Evolutionary conservation across 768 basidiomycete species (phyloP).

Genomic region (Leccinum uliginosum): DNA sequence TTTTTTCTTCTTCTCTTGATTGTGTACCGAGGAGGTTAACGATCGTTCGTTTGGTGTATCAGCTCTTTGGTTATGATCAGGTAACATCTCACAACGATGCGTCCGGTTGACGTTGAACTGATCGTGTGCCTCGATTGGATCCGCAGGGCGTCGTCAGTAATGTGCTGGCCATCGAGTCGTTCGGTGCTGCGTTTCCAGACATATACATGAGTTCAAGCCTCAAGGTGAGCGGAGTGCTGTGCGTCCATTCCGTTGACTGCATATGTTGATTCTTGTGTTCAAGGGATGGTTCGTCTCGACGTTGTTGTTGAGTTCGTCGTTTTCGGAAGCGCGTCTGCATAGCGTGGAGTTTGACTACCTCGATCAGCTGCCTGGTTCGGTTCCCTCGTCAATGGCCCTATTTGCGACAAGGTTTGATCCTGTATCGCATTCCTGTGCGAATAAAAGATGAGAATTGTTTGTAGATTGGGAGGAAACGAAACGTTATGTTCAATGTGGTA

Average conservation of each 20-base stretch:
- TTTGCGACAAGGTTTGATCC: constrained; percentile 27
- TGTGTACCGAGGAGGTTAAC: not conserved
- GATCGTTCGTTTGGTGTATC: not conserved
- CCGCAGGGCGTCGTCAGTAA: constrained; percentile 29
- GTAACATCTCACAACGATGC: constrained; percentile 1
- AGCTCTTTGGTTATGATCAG: constrained; percentile 33
- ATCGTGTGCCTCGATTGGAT: not conserved
- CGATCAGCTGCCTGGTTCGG: constrained; percentile 30
- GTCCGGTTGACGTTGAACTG: not conserved
- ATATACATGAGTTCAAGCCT: constrained; percentile 27
- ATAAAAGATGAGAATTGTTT: not conserved
- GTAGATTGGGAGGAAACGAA: constrained; percentile 27
- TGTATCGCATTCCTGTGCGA: not conserved
- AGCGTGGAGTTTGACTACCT: constrained; percentile 5
- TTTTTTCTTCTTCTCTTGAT: not conserved
- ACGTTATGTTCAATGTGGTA: constrained; percentile 26
- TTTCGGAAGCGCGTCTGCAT: not conserved
- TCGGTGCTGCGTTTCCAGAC: constrained; percentile 30
- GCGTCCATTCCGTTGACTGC: not conserved
- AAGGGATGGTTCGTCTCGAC: constrained; percentile 33
- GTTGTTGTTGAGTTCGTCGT: constrained; percentile 23
- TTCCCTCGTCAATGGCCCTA: constrained; percentile 27
- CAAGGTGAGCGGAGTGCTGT: constrained; percentile 13
- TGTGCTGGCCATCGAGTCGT: constrained; percentile 32
- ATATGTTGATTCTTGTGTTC: not conserved